Base-by-base conservation (phyloP, 352 stramenopile genomes). In the Globisporangium viniferum region DNA sequence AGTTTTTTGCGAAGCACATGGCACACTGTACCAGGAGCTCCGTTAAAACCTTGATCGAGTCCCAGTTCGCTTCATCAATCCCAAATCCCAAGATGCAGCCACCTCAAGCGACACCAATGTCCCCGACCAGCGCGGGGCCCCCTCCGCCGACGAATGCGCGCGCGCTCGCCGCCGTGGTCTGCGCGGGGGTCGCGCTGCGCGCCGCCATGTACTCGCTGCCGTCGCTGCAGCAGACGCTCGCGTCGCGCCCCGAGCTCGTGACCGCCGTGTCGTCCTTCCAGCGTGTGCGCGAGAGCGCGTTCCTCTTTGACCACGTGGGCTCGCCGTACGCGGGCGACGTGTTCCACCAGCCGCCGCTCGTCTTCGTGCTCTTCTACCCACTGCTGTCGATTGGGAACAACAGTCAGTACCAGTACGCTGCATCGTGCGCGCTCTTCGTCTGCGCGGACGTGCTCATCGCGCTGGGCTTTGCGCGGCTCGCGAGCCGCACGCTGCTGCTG, bases 321-420 rank as follows among this genome's bases (percentile, higher is more conserved):
- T 86, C 82, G 22, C 84, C 88, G 20, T 95, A 95, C 71, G 70
- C 82, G 0, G 88, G 86, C 35, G 88, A 95, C 72, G 78, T 87
- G 41, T 95, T 90, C 73, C 88, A 95, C 69, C 88, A 95, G 72
- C 84, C 86, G 35, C 82, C 85, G 67, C 81, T 95, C 41, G 75
- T 93, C 33, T 91, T 94, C 60, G 80, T 81, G 24, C 67, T 86
- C 56, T 78, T 92, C 51, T 90, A 90, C 66, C 79, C 78, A 18
- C 24, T 69, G 12, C 39, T 78, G 1, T 44, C 31, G 9, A 46
- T 35, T 29, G 29, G 6, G 4, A 62, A 77, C 2, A 1, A 20
- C 14, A 35, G 29, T 0, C 59, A 18, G 24, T 29, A 82, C 0
- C 71, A 82, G 64, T 84, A 82, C 56, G 29, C 71, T 12, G 51